Percentiles rank a stretch among this genome's conserved stretches.
These are phyloP conservation scores for Trichophyton schoenleinii DNA, from an alignment of 2,329 filamentous ascomycete genomes.

Conservation along the genomic window DNA sequence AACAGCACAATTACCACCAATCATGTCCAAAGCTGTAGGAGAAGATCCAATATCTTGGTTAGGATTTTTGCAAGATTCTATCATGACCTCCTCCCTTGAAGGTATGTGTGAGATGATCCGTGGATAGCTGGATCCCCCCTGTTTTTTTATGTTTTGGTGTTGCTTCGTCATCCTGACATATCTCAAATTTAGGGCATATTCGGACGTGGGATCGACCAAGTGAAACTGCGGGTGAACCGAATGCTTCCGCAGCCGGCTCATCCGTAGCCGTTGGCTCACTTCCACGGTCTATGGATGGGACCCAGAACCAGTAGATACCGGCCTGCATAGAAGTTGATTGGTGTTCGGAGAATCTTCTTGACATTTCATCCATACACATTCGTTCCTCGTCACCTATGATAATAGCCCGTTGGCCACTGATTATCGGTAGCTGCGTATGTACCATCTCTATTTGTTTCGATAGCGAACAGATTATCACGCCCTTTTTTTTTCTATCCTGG, in stretches of 20 bases:
- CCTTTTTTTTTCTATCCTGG: too few species aligned
- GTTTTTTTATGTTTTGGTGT: conserved; percentile 12
- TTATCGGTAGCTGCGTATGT: neutral
- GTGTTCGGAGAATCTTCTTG: neutral
- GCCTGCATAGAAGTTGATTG: neutral
- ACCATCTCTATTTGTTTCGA: neutral
- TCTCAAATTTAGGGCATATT: conserved; percentile 50
- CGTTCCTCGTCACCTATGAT: neutral
- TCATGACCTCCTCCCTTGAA: conserved; percentile 82
- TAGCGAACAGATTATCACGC: too few species aligned
- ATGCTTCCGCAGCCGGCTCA: conserved; percentile 14
- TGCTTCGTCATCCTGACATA: conserved; percentile 9
- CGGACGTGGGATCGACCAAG: conserved; percentile 59
- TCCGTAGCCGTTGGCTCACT: conserved; percentile 4
- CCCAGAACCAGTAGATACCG: neutral
- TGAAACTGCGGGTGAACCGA: conserved; percentile 28
- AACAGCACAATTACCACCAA: conserved; percentile 77
- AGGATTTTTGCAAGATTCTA: conserved; percentile 84
- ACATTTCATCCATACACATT: neutral
- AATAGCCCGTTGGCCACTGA: neutral
- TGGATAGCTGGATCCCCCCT: neutral
- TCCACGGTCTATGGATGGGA: neutral
- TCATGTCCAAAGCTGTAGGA: conserved; percentile 78
- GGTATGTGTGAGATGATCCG: conserved; percentile 49
- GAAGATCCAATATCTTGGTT: conserved; percentile 80